phyloP scores from a whole-genome alignment of 2,329 filamentous ascomycete species.

The Ilyonectria destructans region DNA sequence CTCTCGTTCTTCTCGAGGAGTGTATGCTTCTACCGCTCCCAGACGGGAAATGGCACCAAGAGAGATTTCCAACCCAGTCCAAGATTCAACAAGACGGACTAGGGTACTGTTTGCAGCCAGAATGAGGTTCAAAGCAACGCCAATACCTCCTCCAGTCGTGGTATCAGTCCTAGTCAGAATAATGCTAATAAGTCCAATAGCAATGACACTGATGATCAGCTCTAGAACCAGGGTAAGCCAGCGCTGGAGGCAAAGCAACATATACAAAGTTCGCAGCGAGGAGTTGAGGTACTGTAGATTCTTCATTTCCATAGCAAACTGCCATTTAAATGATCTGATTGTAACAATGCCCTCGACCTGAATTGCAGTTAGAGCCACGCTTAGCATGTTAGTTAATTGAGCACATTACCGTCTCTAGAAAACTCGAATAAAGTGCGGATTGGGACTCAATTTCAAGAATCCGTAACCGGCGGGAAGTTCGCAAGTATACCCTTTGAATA shows the following conservation, averaged over 20 bases:
- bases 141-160: not conserved
- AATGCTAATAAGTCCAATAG: not conserved
- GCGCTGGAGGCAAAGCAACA: not conserved
- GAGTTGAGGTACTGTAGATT: not conserved
- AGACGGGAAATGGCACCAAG: not conserved
- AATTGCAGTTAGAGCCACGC: not conserved
- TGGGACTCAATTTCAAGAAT: not conserved
- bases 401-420: not conserved
- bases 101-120: not conserved
- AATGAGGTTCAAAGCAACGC: not conserved
- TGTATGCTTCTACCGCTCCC: not conserved
- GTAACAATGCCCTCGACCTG: not conserved
- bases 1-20: not conserved
- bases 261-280: not conserved
- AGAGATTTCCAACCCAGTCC: not conserved
- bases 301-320: not conserved
- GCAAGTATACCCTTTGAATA: not conserved
- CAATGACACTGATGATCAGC: not conserved
- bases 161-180: not conserved
- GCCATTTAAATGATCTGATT: not conserved
- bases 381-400: not conserved
- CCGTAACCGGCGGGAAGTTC: not conserved
- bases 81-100: not conserved
- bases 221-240: not conserved
- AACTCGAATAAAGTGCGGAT: not conserved